Evolutionary conservation across 257 asterid species (phyloP).

Genomic region (Parsonsia alboflavescens): DNA sequence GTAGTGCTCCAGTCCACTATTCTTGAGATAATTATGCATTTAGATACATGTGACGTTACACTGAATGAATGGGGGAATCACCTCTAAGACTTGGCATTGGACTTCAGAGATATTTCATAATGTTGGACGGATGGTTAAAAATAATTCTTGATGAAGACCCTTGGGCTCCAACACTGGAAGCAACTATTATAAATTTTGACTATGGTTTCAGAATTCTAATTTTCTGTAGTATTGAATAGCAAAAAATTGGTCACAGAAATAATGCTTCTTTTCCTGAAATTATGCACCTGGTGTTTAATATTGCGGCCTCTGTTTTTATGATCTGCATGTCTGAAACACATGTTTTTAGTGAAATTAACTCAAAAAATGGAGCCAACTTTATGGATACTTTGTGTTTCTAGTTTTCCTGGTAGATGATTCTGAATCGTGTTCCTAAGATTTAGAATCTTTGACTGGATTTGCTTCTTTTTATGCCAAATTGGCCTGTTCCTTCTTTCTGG

Average conservation of each 20-base stretch:
- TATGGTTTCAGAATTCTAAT: neutral
- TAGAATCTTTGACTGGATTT: neutral
- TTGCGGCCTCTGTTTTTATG: neutral
- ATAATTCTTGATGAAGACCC: neutral
- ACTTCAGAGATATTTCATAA: neutral
- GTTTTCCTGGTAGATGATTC: neutral
- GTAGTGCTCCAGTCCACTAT: neutral
- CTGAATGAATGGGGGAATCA: neutral
- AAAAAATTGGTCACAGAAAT: neutral
- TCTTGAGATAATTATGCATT: neutral
- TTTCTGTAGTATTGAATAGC: neutral
- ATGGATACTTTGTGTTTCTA: neutral
- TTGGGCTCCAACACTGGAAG: neutral
- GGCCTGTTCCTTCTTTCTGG: neutral
- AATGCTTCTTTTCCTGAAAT: neutral
- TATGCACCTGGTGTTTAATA: neutral
- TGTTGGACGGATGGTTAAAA: neutral
- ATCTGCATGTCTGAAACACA: neutral
- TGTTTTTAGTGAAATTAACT: neutral
- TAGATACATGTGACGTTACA: neutral
- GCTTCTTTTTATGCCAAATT: neutral
- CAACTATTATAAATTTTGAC: neutral
- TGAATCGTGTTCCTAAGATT: neutral
- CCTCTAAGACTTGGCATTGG: neutral
- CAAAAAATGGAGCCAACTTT: neutral